Evolutionary conservation across 2,329 filamentous ascomycete genomes (phyloP).

Genomic region (Ilyonectria sp.): DNA sequence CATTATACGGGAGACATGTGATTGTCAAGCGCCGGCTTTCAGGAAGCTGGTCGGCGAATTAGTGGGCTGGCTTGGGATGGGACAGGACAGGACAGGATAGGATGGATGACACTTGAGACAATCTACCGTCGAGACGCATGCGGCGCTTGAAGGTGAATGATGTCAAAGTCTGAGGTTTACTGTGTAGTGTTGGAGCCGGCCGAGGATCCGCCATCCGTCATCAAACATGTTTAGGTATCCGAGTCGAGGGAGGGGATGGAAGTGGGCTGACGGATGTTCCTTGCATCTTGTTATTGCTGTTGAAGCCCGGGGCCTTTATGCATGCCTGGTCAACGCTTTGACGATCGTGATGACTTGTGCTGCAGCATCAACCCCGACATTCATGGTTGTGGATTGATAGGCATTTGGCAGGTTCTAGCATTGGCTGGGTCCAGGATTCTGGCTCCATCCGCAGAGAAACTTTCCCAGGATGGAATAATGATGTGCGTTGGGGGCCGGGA

Average conservation of each 20-base stretch:
- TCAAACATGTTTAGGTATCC: slow-evolving; percentile 4
- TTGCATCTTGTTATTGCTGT: neutral
- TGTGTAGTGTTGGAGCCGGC: neutral
- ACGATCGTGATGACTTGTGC: neutral
- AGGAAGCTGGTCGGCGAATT: neutral
- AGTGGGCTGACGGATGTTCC: neutral
- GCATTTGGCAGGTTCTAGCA: neutral
- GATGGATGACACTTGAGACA: slow-evolving; percentile 10
- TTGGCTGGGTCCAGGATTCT: neutral
- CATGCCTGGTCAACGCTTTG: neutral
- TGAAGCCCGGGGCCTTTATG: neutral
- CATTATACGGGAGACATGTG: neutral
- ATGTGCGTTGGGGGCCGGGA: neutral
- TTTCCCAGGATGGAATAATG: neutral
- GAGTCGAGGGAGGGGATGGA: neutral
- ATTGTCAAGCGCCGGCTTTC: neutral
- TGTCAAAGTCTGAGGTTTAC: neutral
- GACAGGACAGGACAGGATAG: slow-evolving; percentile 1
- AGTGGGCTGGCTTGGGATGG: slow-evolving; percentile 15
- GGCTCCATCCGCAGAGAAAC: neutral
- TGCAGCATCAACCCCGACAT: neutral
- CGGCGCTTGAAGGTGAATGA: slow-evolving; percentile 4
- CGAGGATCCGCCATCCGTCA: neutral
- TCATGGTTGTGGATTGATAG: neutral
- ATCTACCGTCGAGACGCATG: neutral